Conservation (phyloP, 306 rosid genomes). For the Vigna reflexopilosa region DNA sequence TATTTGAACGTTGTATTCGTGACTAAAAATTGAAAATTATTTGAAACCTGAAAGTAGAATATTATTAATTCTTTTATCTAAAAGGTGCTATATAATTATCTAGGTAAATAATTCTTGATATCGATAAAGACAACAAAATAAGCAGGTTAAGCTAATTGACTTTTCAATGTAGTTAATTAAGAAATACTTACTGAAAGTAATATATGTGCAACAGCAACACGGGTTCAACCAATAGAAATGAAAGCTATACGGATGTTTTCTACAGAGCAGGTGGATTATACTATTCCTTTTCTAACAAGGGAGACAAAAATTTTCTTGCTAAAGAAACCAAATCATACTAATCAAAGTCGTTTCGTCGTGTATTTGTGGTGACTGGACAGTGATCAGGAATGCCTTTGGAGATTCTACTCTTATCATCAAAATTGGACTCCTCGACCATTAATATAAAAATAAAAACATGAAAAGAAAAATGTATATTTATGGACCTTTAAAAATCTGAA, state of each 20-base stretch:
- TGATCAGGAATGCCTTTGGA: too few species aligned
- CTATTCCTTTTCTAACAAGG: slow-evolving; percentile 42
- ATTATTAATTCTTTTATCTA: neutral
- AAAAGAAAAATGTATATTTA: too few species aligned
- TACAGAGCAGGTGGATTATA: slow-evolving; percentile 32
- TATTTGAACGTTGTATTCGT: neutral
- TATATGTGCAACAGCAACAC: neutral
- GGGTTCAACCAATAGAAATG: slow-evolving; percentile 20
- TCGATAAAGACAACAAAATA: neutral
- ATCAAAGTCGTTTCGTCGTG: neutral
- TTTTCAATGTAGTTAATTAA: neutral
- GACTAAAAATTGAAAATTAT: neutral
- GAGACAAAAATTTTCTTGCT: slow-evolving; percentile 25
- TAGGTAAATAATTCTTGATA: neutral
- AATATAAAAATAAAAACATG: too few species aligned
- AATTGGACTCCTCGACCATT: too few species aligned
- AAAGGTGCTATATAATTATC: neutral
- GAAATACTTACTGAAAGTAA: neutral
- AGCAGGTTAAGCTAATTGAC: slow-evolving; percentile 29
- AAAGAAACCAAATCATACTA: neutral
- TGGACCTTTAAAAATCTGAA: too few species aligned
- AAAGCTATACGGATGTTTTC: slow-evolving; percentile 32
- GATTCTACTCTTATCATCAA: too few species aligned
- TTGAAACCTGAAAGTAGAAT: neutral
- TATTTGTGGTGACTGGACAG: neutral